Evolutionary conservation across 1,284 basidiomycete species (phyloP).

Genomic region (Hortiboletus rubellus): DNA sequence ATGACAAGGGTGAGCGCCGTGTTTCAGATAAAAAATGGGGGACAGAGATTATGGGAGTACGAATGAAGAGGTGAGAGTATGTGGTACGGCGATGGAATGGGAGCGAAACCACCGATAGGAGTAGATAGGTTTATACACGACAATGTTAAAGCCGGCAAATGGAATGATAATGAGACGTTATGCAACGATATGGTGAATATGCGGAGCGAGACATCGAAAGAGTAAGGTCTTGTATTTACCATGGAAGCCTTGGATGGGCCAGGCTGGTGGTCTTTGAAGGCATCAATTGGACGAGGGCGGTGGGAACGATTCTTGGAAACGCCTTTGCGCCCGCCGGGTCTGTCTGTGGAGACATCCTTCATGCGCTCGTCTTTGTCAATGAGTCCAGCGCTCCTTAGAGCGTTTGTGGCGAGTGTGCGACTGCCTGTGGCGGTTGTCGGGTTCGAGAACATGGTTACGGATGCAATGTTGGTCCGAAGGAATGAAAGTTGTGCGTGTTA

Average conservation of each 20-base stretch:
- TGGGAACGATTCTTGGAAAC: conserved; percentile 58
- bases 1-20: conserved; percentile 42
- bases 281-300: conserved; percentile 57
- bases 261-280: conserved; percentile 52
- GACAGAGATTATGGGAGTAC: conserved; percentile 29
- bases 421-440: conserved; percentile 52
- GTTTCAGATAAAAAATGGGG: conserved; percentile 35
- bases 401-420: conserved; percentile 55
- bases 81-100: conserved; percentile 17
- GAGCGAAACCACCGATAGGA: conserved; percentile 11
- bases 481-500: background rate
- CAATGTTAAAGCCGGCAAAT: conserved; percentile 11
- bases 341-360: conserved; percentile 61
- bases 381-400: conserved; percentile 67
- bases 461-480: background rate
- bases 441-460: conserved; percentile 50
- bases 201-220: conserved; percentile 28
- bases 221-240: conserved; percentile 59
- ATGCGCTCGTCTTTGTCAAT: conserved; percentile 71
- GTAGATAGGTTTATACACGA: conserved; percentile 21
- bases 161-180: conserved; percentile 18
- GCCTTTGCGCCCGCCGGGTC: conserved; percentile 67
- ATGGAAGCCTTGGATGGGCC: conserved; percentile 49
- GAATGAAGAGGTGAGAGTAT: background rate
- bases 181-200: conserved; percentile 31